Evolutionary conservation across 495 filamentous ascomycete species (phyloP).

Genomic region (Podospora anserina): DNA sequence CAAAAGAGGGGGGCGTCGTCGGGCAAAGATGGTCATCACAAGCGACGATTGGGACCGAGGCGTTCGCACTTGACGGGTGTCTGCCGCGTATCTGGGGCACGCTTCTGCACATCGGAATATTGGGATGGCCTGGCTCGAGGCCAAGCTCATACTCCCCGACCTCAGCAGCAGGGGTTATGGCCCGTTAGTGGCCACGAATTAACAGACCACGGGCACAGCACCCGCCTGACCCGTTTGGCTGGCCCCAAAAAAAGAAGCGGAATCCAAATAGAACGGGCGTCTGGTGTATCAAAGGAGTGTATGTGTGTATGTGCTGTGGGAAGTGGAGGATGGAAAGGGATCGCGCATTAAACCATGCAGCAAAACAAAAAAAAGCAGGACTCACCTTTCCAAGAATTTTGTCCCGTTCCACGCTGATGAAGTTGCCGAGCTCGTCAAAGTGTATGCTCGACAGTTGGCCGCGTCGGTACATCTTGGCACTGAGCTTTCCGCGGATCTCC

Average conservation of each 20-base stretch:
- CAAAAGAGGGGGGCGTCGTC: not conserved
- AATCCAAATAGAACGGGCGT: slow-evolving; percentile 9
- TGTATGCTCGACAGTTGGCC: slow-evolving; percentile 69
- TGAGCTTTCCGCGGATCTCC: slow-evolving; percentile 93
- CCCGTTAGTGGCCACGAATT: slow-evolving; percentile 14
- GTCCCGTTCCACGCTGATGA: slow-evolving; percentile 82
- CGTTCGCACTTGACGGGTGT: slow-evolving; percentile 2
- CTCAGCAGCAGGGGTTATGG: not conserved
- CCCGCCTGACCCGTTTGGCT: slow-evolving; percentile 7
- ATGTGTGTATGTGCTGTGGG: not conserved
- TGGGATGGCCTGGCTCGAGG: not conserved
- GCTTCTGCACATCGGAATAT: slow-evolving; percentile 9
- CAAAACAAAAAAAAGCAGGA: slow-evolving; percentile 24
- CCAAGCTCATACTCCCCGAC: not conserved
- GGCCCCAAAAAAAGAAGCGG: slow-evolving; percentile 18
- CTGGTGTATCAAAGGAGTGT: not conserved
- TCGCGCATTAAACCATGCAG: slow-evolving; percentile 17
- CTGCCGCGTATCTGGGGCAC: slow-evolving; percentile 8
- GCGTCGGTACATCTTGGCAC: slow-evolving; percentile 76
- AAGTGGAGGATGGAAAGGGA: not conserved
- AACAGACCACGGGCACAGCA: slow-evolving; percentile 24
- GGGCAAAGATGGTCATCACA: slow-evolving; percentile 1
- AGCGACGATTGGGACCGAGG: not conserved
- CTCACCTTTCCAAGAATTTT: slow-evolving; percentile 74
- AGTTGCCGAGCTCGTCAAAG: slow-evolving; percentile 85